Percentiles rank a stretch among this genome's conserved stretches.
Evolutionary conservation across 352 stramenopile species (phyloP).

Genomic region (Globisporangium takayamanum): DNA sequence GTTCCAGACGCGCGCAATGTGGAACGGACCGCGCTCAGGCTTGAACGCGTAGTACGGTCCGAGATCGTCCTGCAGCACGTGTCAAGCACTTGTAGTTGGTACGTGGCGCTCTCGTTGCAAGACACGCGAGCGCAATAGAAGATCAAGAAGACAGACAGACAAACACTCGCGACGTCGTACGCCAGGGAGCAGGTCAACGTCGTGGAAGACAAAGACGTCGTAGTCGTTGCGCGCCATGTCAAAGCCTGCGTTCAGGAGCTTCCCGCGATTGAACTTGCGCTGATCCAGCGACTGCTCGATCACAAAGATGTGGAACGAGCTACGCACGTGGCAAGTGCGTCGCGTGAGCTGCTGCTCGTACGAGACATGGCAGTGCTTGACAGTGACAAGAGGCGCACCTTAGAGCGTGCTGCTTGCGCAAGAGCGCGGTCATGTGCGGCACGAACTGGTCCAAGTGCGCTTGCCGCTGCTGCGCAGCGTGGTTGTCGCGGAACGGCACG

Average conservation of each 20-base stretch:
- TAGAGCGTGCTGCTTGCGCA: constrained; percentile 29
- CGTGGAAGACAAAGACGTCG: constrained; percentile 92
- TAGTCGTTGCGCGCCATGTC: constrained; percentile 81
- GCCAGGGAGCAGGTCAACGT: constrained; percentile 92
- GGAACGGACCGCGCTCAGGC: constrained; percentile 68
- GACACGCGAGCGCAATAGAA: neutral
- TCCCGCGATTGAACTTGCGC: constrained; percentile 96
- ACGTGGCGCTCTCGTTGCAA: neutral
- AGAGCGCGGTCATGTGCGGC: constrained; percentile 88
- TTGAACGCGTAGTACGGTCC: constrained; percentile 65
- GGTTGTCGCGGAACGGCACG: constrained; percentile 91
- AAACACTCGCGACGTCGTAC: constrained; percentile 10
- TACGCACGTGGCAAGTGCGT: constrained; percentile 2
- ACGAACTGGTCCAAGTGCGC: constrained; percentile 88
- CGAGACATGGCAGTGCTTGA: neutral
- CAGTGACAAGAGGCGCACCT: neutral
- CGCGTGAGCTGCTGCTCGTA: neutral
- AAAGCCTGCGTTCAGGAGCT: constrained; percentile 95
- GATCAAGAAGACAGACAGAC: neutral
- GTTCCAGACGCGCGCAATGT: constrained; percentile 93
- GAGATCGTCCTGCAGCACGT: constrained; percentile 48
- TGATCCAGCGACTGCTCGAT: constrained; percentile 91
- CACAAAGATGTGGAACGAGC: constrained; percentile 90
- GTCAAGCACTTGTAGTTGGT: no score
- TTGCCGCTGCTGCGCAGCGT: constrained; percentile 82